Conservation (phyloP, 2,329 filamentous ascomycete genomes). For the Coniochaeta sp. region DNA sequence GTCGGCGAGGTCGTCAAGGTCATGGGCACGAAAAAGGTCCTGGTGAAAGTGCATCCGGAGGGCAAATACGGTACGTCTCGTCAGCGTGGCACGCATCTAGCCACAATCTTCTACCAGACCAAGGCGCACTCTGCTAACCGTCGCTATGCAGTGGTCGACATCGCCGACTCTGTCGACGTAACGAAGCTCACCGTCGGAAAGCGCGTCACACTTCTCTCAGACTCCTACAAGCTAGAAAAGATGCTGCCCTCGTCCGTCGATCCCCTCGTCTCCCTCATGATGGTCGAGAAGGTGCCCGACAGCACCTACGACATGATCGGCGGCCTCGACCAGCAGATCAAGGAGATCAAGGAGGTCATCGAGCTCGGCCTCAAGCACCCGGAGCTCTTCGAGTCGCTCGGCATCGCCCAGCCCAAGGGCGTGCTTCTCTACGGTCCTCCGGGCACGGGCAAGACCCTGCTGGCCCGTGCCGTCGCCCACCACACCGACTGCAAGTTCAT, state of each 20-base stretch:
- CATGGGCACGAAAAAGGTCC: conserved; percentile 98
- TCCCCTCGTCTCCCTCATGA: conserved; percentile 98
- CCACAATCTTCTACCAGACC: background rate
- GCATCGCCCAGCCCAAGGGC: conserved; percentile 96
- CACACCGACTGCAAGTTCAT: conserved; percentile 99
- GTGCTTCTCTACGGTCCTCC: conserved; percentile 94
- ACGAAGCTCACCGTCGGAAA: conserved; percentile 95
- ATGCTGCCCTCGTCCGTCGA: conserved; percentile 97
- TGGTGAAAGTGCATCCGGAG: conserved; percentile 98
- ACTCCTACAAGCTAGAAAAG: conserved; percentile 98
- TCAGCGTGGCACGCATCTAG: background rate
- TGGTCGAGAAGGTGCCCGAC: conserved; percentile 99
- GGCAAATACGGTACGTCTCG: conserved; percentile 86
- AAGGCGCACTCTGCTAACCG: background rate
- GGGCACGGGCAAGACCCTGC: conserved; percentile 91
- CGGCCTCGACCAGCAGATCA: conserved; percentile 97
- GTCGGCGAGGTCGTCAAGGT: conserved; percentile 99
- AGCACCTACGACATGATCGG: conserved; percentile 99
- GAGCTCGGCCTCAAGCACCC: conserved; percentile 97
- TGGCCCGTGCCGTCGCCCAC: conserved; percentile 92
- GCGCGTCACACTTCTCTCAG: conserved; percentile 90
- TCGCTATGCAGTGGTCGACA: conserved; percentile 72
- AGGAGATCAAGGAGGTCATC: conserved; percentile 99
- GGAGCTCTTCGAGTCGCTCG: conserved; percentile 97
- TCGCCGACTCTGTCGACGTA: conserved; percentile 90